A percentile compares a stretch with the other conserved stretches of the same genome.
These are phyloP conservation scores for Tricholoma sp. DNA, from an alignment of 768 basidiomycete genomes.

Conservation along the genomic window DNA sequence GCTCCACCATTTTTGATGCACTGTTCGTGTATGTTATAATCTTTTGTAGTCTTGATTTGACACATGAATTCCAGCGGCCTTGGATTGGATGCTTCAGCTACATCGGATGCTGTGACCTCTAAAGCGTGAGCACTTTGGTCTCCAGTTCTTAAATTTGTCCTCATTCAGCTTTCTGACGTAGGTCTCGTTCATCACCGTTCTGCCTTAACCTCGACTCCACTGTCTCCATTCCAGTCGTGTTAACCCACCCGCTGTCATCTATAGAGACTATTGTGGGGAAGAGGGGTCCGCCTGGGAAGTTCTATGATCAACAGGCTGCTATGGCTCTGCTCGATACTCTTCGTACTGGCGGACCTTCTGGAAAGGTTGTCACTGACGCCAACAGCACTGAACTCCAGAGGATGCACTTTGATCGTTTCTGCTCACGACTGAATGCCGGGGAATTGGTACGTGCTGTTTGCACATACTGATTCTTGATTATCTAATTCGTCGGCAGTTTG, in stretches of 20 bases:
- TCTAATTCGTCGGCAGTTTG: constrained; percentile 37
- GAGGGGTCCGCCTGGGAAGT: constrained; percentile 51
- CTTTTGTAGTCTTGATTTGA: background rate
- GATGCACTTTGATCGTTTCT: constrained; percentile 44
- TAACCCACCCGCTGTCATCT: constrained; percentile 36
- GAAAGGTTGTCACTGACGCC: constrained; percentile 35
- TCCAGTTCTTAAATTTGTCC: constrained; percentile 1
- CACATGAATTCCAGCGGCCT: constrained; percentile 24
- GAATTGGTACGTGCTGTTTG: constrained; percentile 41
- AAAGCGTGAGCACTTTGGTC: constrained; percentile 24
- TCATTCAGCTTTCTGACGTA: constrained; percentile 9
- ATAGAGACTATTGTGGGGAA: constrained; percentile 34
- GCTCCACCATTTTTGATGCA: constrained; percentile 64
- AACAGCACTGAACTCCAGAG: constrained; percentile 38
- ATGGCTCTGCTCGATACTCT: constrained; percentile 48
- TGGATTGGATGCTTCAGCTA: constrained; percentile 23
- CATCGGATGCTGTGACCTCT: background rate
- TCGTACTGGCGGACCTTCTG: constrained; percentile 44
- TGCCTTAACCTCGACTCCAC: constrained; percentile 46
- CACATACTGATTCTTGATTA: background rate
- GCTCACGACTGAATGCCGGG: constrained; percentile 42
- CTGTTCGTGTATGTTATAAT: constrained; percentile 37
- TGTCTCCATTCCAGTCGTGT: constrained; percentile 43
- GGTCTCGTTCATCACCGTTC: constrained; percentile 30
- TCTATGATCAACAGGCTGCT: constrained; percentile 47